These are phyloP conservation scores for Clavispora santaluciae DNA, from an alignment of 805 yeast species.

Conservation along the genomic window DNA sequence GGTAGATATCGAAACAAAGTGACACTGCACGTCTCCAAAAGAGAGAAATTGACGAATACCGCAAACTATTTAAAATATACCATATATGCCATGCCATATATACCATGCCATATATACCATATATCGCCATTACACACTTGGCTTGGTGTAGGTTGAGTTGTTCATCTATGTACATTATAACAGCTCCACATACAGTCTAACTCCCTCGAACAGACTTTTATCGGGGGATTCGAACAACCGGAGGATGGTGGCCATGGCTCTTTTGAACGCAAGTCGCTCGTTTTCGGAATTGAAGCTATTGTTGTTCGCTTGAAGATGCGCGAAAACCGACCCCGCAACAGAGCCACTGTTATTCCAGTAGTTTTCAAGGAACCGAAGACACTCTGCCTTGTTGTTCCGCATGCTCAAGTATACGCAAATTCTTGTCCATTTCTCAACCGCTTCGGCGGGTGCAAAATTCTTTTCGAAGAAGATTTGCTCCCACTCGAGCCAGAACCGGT, in stretches of 20 bases:
- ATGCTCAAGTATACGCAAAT: slow-evolving; percentile 29
- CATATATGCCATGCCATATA: no score
- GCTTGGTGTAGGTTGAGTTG: no score
- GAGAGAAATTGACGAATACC: no score
- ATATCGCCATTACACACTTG: no score
- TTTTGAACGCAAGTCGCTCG: slow-evolving; percentile 20
- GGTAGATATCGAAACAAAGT: no score
- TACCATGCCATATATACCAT: no score
- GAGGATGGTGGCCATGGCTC: slow-evolving; percentile 19
- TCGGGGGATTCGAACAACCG: slow-evolving; percentile 8
- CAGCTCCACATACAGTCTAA: slow-evolving; percentile 2
- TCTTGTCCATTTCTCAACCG: slow-evolving; percentile 26
- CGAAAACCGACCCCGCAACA: slow-evolving; percentile 22
- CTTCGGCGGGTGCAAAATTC: slow-evolving; percentile 3
- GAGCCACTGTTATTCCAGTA: slow-evolving; percentile 25
- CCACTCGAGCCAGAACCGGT: slow-evolving; percentile 37
- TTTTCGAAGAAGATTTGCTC: slow-evolving; percentile 12
- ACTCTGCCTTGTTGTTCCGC: slow-evolving; percentile 22
- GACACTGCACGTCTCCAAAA: no score
- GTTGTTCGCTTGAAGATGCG: slow-evolving; percentile 15
- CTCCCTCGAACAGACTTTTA: slow-evolving; percentile 6
- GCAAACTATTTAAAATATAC: no score
- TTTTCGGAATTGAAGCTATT: slow-evolving; percentile 15
- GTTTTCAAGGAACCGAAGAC: slow-evolving; percentile 23
- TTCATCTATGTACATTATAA: no score